Evolutionary conservation across 106 monocot species (phyloP), one percentile per base, ranked within the genome.

Genomic region (Dioscorea alata): DNA sequence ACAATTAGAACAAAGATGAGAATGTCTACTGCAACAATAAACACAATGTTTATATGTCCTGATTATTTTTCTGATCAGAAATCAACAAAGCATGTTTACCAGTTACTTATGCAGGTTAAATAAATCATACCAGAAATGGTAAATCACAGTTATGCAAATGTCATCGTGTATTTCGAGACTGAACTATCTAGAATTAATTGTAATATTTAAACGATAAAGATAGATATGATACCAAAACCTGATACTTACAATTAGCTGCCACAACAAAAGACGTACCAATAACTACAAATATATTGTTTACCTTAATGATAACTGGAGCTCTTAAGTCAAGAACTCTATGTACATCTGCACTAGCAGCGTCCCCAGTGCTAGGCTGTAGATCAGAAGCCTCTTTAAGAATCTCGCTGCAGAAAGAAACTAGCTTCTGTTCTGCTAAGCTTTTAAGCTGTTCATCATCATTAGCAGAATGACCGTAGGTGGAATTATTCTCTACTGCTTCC

Each of bases 231-330:
- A 54, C 18, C 5, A 16, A 54, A 54, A 54, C 5, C 18, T 51
- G 51, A 51, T 2, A 60, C 34, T n/a, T n/a, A 64, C 12, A 64
- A 25, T 16, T 34, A 5, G 4, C 56, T 68, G 60, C 10, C 61
- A 32, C 49, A 28, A 28, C 2, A 3, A 28, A 28, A 28, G 28
- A 3, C 3, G 28, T 28, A 28, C 28, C 28, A 28, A 28, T 28
- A 28, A 28, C 28, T 28, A 28, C 2, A 28, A 1, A 28, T 28
- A 28, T 3, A 28, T 19, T 69, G 50, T 20, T 64, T 81, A 99
- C 97, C 97, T 89, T 97, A 53, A 97, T 89, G 73, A 92, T 85
- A 81, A 99, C 64, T 16, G 97, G 97, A 79, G 92, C 82, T 60
- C 97, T 75, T 56, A 99, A 61, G 65, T 89, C 89, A 68, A 99